Conservation (phyloP, 257 asterid genomes). For the Marsdenia floribunda region DNA sequence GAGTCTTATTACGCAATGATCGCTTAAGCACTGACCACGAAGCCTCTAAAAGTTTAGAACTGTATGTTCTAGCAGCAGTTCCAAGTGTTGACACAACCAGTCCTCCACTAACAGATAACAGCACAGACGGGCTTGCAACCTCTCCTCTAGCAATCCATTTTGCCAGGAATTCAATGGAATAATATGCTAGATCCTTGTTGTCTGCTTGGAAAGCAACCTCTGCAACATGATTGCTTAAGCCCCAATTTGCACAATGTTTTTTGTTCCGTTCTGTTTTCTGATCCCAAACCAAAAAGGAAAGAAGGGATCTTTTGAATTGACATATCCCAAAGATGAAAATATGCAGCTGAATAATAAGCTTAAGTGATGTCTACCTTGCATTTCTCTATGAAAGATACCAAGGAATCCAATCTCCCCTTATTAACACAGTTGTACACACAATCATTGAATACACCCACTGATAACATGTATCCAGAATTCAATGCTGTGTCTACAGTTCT, state of each 20-base stretch:
- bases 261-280: slow-evolving; percentile 95
- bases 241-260: slow-evolving; percentile 66
- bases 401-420: slow-evolving; percentile 50
- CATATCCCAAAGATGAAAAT: slow-evolving; percentile 17
- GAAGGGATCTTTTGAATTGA: slow-evolving; percentile 12
- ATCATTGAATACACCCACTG: slow-evolving; percentile 45
- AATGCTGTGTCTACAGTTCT: slow-evolving; percentile 56
- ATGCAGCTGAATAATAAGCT: slow-evolving; percentile 15
- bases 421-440: slow-evolving; percentile 47
- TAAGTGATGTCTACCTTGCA: slow-evolving; percentile 64
- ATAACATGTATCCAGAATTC: slow-evolving; percentile 61
- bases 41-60: slow-evolving; percentile 63
- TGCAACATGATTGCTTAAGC: slow-evolving; percentile 55
- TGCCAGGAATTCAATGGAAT: slow-evolving; percentile 76
- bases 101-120: slow-evolving; percentile 60
- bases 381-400: slow-evolving; percentile 69
- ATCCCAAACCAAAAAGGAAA: slow-evolving; percentile 15
- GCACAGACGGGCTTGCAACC: slow-evolving; percentile 46
- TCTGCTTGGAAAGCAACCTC: slow-evolving; percentile 63
- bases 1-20: slow-evolving; percentile 55
- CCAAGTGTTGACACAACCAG: slow-evolving; percentile 66
- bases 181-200: slow-evolving; percentile 58
- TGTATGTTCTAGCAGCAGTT: slow-evolving; percentile 80
- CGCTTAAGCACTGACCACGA: slow-evolving; percentile 83
- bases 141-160: slow-evolving; percentile 73